phyloP scores from a whole-genome alignment of 371 early-diverging fungal species.

The Massospora cicadina region DNA sequence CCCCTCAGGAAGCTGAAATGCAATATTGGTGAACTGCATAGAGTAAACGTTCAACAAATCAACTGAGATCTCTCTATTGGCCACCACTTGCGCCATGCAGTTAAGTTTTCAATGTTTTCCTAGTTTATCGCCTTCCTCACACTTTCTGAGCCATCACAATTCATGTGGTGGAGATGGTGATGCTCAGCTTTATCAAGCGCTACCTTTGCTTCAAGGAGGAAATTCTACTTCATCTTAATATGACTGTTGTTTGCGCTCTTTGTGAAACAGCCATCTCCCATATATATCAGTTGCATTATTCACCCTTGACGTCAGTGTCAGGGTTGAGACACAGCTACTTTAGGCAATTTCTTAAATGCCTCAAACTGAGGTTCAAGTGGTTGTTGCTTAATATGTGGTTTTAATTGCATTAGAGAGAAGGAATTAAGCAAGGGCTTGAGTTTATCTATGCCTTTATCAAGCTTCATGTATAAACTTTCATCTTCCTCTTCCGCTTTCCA shows the following conservation, averaged over 20 bases:
- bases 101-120: slow-evolving; percentile 17
- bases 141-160: slow-evolving; percentile 50
- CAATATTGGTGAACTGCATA: slow-evolving; percentile 30
- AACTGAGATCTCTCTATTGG: slow-evolving; percentile 18
- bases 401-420: slow-evolving; percentile 16
- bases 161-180: slow-evolving; percentile 72
- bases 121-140: slow-evolving; percentile 32
- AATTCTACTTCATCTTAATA: slow-evolving; percentile 82
- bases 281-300: slow-evolving; percentile 58
- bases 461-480: slow-evolving; percentile 29
- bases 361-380: slow-evolving; percentile 25
- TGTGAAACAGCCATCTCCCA: slow-evolving; percentile 62
- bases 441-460: slow-evolving; percentile 73
- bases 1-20: slow-evolving; percentile 27
- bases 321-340: slow-evolving; percentile 14
- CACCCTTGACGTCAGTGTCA: slow-evolving; percentile 18
- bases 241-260: slow-evolving; percentile 81
- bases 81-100: slow-evolving; percentile 11
- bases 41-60: slow-evolving; percentile 31
- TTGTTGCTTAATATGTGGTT: slow-evolving; percentile 17
- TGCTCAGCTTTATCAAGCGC: slow-evolving; percentile 70
- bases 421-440: slow-evolving; percentile 47
- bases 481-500: slow-evolving; percentile 15
- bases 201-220: slow-evolving; percentile 62
- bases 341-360: slow-evolving; percentile 17